Evolutionary conservation across 2,329 filamentous ascomycete genomes (phyloP).

Genomic region (Aureobasidium melanogenum): DNA sequence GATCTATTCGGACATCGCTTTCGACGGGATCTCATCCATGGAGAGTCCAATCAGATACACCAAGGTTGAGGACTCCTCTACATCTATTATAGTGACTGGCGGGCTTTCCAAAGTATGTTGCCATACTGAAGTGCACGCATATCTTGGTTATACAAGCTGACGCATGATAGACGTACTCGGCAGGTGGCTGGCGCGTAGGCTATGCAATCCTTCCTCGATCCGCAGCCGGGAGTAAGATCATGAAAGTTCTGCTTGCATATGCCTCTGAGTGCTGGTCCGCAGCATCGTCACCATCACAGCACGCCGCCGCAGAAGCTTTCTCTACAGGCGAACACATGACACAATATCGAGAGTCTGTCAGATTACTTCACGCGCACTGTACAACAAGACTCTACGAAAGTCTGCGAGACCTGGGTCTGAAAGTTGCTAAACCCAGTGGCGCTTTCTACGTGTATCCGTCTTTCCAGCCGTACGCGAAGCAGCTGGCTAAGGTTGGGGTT

Average conservation of each 20-base stretch:
- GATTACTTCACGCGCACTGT: neutral
- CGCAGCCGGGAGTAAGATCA: neutral
- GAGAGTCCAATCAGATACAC: neutral
- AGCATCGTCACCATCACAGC: neutral
- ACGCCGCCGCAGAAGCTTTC: neutral
- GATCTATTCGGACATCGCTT: neutral
- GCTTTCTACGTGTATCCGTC: neutral
- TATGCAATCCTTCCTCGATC: neutral
- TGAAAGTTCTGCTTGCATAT: neutral
- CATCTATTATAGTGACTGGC: neutral
- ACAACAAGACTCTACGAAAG: neutral
- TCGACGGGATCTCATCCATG: neutral
- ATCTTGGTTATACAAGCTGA: no score
- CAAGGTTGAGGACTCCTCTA: no score
- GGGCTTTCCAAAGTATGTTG: neutral
- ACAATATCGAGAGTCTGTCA: neutral
- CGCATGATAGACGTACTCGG: neutral
- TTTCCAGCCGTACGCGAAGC: neutral
- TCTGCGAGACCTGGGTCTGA: neutral
- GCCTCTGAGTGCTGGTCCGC: neutral
- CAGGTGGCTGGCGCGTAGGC: neutral
- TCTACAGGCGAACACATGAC: neutral
- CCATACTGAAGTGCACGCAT: no score
- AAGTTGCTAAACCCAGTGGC: neutral
- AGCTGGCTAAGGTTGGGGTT: neutral